Base-by-base conservation (phyloP, 2,329 filamentous ascomycete species). In the Diaporthe vaccinii region DNA sequence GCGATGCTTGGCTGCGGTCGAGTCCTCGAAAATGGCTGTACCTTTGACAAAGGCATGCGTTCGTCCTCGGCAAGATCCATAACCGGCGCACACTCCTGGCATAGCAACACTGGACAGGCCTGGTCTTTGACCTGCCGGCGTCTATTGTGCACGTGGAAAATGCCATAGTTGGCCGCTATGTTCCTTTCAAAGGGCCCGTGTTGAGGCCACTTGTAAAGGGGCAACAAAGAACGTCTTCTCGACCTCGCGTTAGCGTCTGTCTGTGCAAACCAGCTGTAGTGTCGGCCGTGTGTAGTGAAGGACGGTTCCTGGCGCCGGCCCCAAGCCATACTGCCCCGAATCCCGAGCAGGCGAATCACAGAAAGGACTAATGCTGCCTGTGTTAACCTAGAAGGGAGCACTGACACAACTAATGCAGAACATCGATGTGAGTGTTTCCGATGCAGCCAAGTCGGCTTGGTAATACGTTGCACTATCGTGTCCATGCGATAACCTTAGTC, bases 271-370 rank as follows among this genome's bases (percentile, higher is more conserved):
- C 65, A 69, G 34, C 49, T 69, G 65, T 10, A 28, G 65, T 55
- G 49, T 55, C 17, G 65, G 46, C 46, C 7, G n/a, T 22, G 17
- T 25, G 49, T 69, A 69, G 65, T 15, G 34, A 22, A 12, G 65
- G 17, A 41, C 65, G 65, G 65, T 69, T 69, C 65, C 65, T 69
- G 65, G 49, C 65, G n/a, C 65, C 65, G 49, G n/a, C 34, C 34
- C 49, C 4, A 28, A 28, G 31, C 51, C 46, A 55, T 9, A 55
- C 65, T 31, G n/a, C 8, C 8, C 65, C 65, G 34, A 36, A 39
- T 10, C 2, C 46, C 46, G 46, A 69, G 10, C n/a, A 53, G 17
- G 17, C 49, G 46, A 69, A 69, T 69, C 22, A 69, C 49, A 69
- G 34, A 28, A 22, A 34, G 34, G 46, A 20, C 65, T 55, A 69